A percentile compares a stretch with the other conserved stretches of the same genome.
phyloP scores from a whole-genome alignment of 208 protist species.

The Acanthamoeba divionensis region DNA sequence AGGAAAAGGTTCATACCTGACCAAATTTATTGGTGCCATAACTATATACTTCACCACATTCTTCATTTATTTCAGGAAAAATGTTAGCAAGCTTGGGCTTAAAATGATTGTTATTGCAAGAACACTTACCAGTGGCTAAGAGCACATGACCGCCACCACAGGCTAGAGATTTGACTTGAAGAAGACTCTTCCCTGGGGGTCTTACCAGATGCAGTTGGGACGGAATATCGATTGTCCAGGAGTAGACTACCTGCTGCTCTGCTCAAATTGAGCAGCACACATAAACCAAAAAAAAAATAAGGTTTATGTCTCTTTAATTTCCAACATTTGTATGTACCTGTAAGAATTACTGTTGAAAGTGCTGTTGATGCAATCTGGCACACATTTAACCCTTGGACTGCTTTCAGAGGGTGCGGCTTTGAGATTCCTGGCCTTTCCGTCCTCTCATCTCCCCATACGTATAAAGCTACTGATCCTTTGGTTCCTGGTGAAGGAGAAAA shows the following conservation, averaged over 20 bases:
- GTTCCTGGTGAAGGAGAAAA: no score
- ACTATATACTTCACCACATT: neutral
- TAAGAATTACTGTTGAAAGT: neutral
- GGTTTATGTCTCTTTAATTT: no score
- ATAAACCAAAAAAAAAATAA: no score
- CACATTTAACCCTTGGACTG: neutral
- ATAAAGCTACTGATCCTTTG: neutral
- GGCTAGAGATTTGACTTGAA: neutral
- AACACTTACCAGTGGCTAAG: neutral
- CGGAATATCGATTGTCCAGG: neutral
- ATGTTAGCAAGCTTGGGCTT: neutral
- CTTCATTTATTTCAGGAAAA: no score
- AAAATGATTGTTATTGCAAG: neutral
- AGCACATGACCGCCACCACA: neutral
- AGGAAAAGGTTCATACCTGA: neutral
- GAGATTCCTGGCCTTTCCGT: neutral
- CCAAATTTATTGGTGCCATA: neutral
- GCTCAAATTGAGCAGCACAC: neutral
- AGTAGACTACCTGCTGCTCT: neutral
- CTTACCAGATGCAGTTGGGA: neutral
- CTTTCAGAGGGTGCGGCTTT: neutral
- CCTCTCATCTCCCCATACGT: neutral
- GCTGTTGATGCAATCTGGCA: neutral
- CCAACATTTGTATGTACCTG: neutral
- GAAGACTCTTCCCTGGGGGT: neutral